Conservation (phyloP, 1,284 basidiomycete genomes). For the Ceratobasidium theobromae region DNA sequence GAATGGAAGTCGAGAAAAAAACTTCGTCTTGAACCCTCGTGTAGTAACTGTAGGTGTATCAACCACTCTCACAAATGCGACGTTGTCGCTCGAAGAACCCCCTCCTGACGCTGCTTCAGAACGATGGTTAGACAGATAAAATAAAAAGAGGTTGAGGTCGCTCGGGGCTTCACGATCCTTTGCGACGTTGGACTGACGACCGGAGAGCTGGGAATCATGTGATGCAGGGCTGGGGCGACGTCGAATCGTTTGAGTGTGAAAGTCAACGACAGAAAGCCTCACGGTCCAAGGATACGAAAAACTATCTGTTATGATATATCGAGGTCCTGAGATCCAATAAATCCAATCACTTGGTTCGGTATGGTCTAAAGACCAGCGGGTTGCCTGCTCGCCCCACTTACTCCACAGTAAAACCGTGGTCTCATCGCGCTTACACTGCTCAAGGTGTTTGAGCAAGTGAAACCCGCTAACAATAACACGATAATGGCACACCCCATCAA, state of each 20-base stretch:
- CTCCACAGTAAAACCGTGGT: not conserved
- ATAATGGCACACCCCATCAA: not conserved
- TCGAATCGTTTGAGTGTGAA: not conserved
- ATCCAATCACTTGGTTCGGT: slow-evolving; percentile 9
- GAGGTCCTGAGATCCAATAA: slow-evolving; percentile 9
- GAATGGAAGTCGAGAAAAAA: slow-evolving; percentile 5
- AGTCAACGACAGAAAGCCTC: not conserved
- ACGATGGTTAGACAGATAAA: too few species aligned
- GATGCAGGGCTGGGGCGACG: not conserved
- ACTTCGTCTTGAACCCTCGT: not conserved
- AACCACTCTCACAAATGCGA: not conserved
- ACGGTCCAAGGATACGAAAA: not conserved
- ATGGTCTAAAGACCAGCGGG: not conserved
- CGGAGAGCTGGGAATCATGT: too few species aligned
- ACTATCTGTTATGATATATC: not conserved
- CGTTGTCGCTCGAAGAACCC: not conserved
- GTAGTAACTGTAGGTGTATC: not conserved
- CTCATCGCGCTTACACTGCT: not conserved
- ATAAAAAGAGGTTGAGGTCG: too few species aligned
- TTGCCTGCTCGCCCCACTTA: not conserved
- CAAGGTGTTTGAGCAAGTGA: not conserved
- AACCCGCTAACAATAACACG: not conserved
- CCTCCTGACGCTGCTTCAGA: not conserved
- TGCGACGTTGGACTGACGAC: too few species aligned
- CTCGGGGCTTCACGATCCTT: too few species aligned